Base-by-base conservation (phyloP, 495 filamentous ascomycete species). In the Acidomyces sp. region DNA sequence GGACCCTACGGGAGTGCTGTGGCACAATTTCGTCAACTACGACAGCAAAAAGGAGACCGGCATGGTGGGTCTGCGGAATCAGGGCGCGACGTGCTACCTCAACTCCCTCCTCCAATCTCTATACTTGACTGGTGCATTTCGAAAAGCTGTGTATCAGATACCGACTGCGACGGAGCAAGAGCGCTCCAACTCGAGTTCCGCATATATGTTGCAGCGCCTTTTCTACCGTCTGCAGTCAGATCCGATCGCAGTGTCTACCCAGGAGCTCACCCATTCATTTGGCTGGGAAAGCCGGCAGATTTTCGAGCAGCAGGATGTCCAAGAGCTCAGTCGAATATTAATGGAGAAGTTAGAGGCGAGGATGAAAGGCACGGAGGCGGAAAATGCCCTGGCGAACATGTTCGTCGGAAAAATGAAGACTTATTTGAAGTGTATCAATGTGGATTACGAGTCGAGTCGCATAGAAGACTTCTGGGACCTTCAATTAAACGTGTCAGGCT, bases 381-480 rank as follows among this genome's bases (percentile, higher is more conserved):
- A 96, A 52, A 93, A 92, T 49, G 83, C 81, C 2, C 67, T 99
- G 16, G 75, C 84, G 0, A 77, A 84, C 36, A 74, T 96, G 63
- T 94, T 99, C 54, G 85, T 86, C 37, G 90, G 90, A 23, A 93
- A 93, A 62, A 82, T 88, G 54, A 94, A 94, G 61, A 99, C 92
- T 1, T 96, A 96, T 59, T 90, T 99, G 43, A 90, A 82, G 4
- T 99, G 90, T 66, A 95, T 96, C 58, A 87, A 99, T 58, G 90
- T 99, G 41, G 79, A 88, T 35, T 99, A 92, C 61, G 85, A 94
- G 59, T 94, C 87, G 5, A 92, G 85, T 23, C 76, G 87, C 34
- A 68, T 87, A 34, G 92, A 99, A 62, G 92, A 96, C 45, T 99
- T 94, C 59, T 99, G 90, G 90, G 90, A 99, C 57, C 81, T 99